A percentile compares a stretch with the other conserved stretches of the same genome.
These are phyloP conservation scores for Dryadomyces sulphureus DNA, from an alignment of 2,329 filamentous ascomycete genomes.

Conservation along the genomic window DNA sequence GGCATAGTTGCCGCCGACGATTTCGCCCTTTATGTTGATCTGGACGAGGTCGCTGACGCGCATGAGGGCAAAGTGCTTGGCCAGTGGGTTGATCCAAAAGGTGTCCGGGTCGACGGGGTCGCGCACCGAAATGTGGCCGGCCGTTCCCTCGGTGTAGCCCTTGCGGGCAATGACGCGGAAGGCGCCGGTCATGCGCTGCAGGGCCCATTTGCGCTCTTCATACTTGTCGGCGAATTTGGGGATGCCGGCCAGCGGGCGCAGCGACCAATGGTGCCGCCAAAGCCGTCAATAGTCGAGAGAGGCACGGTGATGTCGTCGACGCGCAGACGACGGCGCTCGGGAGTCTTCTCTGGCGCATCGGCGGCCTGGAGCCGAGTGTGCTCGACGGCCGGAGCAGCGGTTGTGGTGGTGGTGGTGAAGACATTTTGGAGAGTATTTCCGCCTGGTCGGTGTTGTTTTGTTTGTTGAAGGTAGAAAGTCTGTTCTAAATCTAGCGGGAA, in stretches of 20 bases:
- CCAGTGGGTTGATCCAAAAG: slow-evolving; percentile 48
- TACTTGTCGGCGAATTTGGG: slow-evolving; percentile 4
- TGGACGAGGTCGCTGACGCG: background rate
- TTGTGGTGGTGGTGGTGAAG: too few relatives aligned
- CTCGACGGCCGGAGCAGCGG: too few relatives aligned
- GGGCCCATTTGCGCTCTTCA: slow-evolving; percentile 43
- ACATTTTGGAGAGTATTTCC: too few relatives aligned
- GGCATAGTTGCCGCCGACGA: slow-evolving; percentile 19
- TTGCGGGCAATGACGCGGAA: slow-evolving; percentile 39
- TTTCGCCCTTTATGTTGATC: background rate
- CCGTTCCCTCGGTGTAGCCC: slow-evolving; percentile 49
- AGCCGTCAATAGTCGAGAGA: background rate
- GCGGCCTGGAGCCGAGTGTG: too few relatives aligned
- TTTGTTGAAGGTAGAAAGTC: too few relatives aligned
- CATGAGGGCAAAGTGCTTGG: background rate
- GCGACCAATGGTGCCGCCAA: background rate
- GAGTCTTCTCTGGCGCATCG: too few relatives aligned
- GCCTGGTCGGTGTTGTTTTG: too few relatives aligned
- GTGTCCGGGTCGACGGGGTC: slow-evolving; percentile 45
- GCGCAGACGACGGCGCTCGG: background rate
- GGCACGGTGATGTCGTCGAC: background rate
- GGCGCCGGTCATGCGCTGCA: slow-evolving; percentile 36
- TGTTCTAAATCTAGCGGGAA: too few relatives aligned
- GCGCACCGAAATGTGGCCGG: slow-evolving; percentile 47
- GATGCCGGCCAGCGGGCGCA: background rate